These are phyloP conservation scores for Globisporangium sylvaticum DNA, from an alignment of 352 stramenopile genomes.

Conservation along the genomic window DNA sequence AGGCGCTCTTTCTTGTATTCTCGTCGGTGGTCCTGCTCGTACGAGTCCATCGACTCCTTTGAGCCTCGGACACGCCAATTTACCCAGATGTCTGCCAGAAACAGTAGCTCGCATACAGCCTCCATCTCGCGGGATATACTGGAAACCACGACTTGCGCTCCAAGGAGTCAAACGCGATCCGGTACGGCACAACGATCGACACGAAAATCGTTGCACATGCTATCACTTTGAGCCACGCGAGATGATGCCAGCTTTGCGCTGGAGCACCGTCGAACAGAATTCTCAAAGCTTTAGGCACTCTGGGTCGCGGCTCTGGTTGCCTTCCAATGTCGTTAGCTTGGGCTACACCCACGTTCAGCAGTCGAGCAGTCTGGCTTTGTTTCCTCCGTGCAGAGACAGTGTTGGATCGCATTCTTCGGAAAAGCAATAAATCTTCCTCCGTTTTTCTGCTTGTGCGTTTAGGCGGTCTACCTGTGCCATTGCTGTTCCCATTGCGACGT, in stretches of 20 bases:
- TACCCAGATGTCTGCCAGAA: slow-evolving; percentile 55
- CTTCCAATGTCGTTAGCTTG: slow-evolving; percentile 3
- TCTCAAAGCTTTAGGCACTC: slow-evolving; percentile 20
- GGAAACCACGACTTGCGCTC: slow-evolving; percentile 22
- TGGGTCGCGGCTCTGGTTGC: neutral
- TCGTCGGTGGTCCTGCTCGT: slow-evolving; percentile 35
- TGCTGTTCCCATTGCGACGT: slow-evolving; percentile 26
- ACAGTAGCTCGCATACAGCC: slow-evolving; percentile 42
- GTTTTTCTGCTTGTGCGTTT: slow-evolving; percentile 29
- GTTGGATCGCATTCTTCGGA: slow-evolving; percentile 29
- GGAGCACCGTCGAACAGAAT: slow-evolving; percentile 26
- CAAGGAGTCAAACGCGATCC: slow-evolving; percentile 35
- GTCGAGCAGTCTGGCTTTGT: slow-evolving; percentile 12
- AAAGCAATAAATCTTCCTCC: slow-evolving; percentile 34
- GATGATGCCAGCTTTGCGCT: slow-evolving; percentile 30
- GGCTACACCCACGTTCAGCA: slow-evolving; percentile 8
- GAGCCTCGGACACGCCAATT: slow-evolving; percentile 55
- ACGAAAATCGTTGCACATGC: slow-evolving; percentile 32
- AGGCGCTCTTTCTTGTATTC: slow-evolving; percentile 35
- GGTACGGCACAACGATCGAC: slow-evolving; percentile 37
- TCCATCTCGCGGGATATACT: slow-evolving; percentile 31
- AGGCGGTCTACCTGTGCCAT: slow-evolving; percentile 31
- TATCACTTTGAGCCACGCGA: slow-evolving; percentile 37
- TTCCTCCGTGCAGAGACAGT: slow-evolving; percentile 13
- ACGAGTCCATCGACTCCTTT: slow-evolving; percentile 43